These are phyloP conservation scores for Iberis pinnata DNA, from an alignment of 345 rosid genomes.

Conservation along the genomic window DNA sequence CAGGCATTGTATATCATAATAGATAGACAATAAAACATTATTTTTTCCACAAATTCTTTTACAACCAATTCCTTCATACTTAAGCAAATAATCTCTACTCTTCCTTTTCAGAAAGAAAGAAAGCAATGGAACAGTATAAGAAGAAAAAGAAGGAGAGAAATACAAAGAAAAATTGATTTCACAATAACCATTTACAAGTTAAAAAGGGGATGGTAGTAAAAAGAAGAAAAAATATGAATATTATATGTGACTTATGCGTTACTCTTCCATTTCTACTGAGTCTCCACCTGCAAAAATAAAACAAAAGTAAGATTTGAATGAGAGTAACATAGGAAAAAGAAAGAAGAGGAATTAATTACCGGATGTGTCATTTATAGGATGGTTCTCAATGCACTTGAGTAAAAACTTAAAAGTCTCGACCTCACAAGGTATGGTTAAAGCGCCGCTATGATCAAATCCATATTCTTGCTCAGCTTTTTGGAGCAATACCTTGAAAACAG, in stretches of 20 bases:
- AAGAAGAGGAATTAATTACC: neutral
- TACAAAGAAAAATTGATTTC: constrained; percentile 21
- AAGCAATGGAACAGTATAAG: constrained; percentile 3
- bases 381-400: constrained; percentile 67
- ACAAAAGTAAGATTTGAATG: neutral
- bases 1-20: no score
- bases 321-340: neutral
- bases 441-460: constrained; percentile 79
- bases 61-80: neutral
- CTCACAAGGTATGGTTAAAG: constrained; percentile 86
- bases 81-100: constrained; percentile 8
- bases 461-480: constrained; percentile 87
- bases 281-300: constrained; percentile 13
- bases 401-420: constrained; percentile 88
- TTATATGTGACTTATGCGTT: neutral
- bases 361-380: constrained; percentile 37
- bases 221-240: neutral
- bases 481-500: constrained; percentile 68
- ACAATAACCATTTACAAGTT: constrained; percentile 15
- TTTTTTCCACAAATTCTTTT: constrained; percentile 1
- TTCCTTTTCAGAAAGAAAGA: constrained; percentile 17
- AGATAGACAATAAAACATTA: no score
- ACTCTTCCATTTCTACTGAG: constrained; percentile 21
- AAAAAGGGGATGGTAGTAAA: neutral
- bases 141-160: neutral